phyloP scores from a whole-genome alignment of 495 filamentous ascomycete genomes.

The Neurospora africana region DNA sequence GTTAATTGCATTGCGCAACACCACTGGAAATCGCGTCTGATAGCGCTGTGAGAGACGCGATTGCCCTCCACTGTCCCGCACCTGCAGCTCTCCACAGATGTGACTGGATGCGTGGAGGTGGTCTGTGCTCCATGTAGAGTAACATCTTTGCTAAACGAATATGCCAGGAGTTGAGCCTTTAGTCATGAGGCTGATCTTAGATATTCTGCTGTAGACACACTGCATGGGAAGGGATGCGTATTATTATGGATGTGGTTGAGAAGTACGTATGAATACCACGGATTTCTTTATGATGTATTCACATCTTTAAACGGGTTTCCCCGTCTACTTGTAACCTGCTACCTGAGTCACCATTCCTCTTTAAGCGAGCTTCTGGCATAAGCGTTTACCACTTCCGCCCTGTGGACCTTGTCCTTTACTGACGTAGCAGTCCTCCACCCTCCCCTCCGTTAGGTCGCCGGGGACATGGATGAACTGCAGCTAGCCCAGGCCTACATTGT shows the following conservation, averaged over 20 bases:
- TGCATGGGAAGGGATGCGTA: neutral
- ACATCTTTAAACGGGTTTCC: neutral
- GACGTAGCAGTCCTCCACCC: neutral
- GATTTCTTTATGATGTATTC: neutral
- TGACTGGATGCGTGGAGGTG: neutral
- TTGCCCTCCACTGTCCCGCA: neutral
- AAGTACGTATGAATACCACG: neutral
- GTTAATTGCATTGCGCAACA: neutral
- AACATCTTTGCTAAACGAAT: neutral
- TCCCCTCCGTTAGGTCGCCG: neutral
- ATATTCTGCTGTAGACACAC: neutral
- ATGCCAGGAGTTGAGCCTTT: neutral
- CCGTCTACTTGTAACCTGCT: neutral
- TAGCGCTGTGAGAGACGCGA: neutral
- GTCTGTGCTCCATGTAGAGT: neutral
- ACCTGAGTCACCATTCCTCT: neutral
- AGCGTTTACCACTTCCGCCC: neutral
- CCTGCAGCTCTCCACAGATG: neutral
- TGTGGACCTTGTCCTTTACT: neutral
- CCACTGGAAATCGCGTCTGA: neutral
- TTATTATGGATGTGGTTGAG: neutral
- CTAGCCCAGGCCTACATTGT: neutral
- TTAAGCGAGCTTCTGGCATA: neutral
- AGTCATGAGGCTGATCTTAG: neutral
- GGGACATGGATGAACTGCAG: neutral